A percentile compares a stretch with the other conserved stretches of the same genome.
Evolutionary conservation across 371 early-diverging fungal species (phyloP).

Genomic region (Apophysomyces variabilis): DNA sequence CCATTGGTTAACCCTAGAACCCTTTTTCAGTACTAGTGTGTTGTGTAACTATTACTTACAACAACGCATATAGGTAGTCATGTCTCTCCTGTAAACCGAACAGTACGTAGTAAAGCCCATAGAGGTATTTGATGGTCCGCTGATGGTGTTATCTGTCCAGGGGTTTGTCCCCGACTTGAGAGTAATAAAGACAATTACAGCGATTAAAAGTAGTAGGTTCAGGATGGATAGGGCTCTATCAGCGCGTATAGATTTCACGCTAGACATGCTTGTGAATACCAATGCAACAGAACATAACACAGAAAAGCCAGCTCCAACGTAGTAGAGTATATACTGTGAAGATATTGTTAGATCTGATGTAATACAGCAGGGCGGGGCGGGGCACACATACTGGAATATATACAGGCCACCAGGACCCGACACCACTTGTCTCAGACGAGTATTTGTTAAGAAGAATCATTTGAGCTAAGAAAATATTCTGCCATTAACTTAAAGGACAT

Average conservation of each 20-base stretch:
- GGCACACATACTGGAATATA: slow-evolving; percentile 32
- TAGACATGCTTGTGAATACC: slow-evolving; percentile 23
- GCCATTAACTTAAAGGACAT: too few species aligned
- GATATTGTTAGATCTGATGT: neutral
- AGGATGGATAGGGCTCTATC: slow-evolving; percentile 31
- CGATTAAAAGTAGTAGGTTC: slow-evolving; percentile 34
- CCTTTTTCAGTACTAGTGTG: neutral
- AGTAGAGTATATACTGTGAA: slow-evolving; percentile 44
- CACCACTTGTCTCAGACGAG: neutral
- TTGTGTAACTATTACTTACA: slow-evolving; percentile 34
- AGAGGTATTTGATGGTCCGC: slow-evolving; percentile 4
- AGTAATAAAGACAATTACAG: slow-evolving; percentile 40
- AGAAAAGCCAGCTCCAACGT: slow-evolving; percentile 45
- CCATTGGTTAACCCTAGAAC: slow-evolving; percentile 34
- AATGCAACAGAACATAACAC: slow-evolving; percentile 31
- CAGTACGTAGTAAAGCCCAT: slow-evolving; percentile 36
- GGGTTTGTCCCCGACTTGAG: slow-evolving; percentile 32
- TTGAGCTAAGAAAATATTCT: slow-evolving; percentile 25
- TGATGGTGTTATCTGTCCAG: slow-evolving; percentile 28
- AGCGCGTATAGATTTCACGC: slow-evolving; percentile 26
- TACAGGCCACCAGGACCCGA: slow-evolving; percentile 31
- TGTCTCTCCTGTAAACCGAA: slow-evolving; percentile 17
- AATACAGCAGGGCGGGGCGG: neutral
- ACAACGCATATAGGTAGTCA: slow-evolving; percentile 29
- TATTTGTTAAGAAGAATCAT: slow-evolving; percentile 28